Base-by-base conservation (phyloP, 2,329 filamentous ascomycete species). In the Aspergillus carbonarius region DNA sequence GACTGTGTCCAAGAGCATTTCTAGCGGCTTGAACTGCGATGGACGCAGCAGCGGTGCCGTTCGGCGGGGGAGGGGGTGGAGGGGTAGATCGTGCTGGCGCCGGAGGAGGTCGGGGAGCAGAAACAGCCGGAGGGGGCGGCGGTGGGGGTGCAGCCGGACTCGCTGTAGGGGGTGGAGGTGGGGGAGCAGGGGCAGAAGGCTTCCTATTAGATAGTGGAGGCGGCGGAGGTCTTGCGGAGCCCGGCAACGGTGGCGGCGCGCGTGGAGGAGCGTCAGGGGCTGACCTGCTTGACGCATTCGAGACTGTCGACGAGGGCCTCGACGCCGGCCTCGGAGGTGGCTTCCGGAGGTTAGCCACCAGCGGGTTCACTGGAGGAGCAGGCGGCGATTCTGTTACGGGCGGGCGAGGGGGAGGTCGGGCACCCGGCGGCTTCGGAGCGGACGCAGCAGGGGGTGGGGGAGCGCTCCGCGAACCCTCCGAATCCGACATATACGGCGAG, bases 401-500 rank as follows among this genome's bases (percentile, higher is more conserved):
- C 18, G 79, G 79, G 25, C 79, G 71, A 30, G 76, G 78, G 30
- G 81, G 78, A 48, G 76, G 72, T 56, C 73, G 76, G 15, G 80
- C 80, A 52, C 86, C 79, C 49, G 89, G 88, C 34, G 85, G 84
- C 34, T 69, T 71, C n/a, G 79, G 76, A 39, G 62, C 63, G 34
- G 59, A 60, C 32, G 56, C 62, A 57, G 60, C 58, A 37, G 63
- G 63, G 17, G 62, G 65, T 20, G 56, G 62, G 18, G 63, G 61
- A 54, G 51, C 51, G 20, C 44, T 54, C 12, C 85, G 83, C 56
- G 81, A 77, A 48, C 73, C 79, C 70, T 92, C 92, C n/a, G 90
- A 86, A 71, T 96, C 93, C 59, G 91, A 93, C 54, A 89, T 78
- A 71, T 93, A 93, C 60, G 91, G 87, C 32, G 91, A 85, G 63